Conservation (phyloP, 768 basidiomycete genomes). For the Calocybe indica region DNA sequence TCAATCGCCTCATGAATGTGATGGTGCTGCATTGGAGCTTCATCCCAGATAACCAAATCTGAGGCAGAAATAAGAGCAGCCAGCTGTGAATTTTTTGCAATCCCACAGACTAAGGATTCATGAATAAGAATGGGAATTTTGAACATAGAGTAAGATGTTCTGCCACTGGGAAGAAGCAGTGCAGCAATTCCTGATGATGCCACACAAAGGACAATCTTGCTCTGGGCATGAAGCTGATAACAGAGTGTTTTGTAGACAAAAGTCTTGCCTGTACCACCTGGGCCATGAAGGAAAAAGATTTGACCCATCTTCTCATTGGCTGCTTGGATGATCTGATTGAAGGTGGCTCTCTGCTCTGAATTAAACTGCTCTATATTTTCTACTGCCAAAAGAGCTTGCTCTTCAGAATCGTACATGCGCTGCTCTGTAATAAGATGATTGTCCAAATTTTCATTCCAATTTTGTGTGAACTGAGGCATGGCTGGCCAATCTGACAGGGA, state of each 20-base stretch:
- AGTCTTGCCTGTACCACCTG: conserved; percentile 42
- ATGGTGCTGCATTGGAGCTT: conserved; percentile 31
- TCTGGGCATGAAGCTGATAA: conserved; percentile 14
- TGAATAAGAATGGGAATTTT: conserved; percentile 32
- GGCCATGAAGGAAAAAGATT: conserved; percentile 35
- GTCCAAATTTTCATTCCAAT: conserved; percentile 14
- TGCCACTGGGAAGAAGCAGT: conserved; percentile 35
- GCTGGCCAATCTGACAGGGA: conserved; percentile 16
- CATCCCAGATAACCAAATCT: conserved; percentile 39
- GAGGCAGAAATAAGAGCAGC: conserved; percentile 24
- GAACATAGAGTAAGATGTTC: conserved; percentile 43
- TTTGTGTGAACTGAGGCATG: conserved; percentile 22
- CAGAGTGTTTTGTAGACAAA: conserved; percentile 33
- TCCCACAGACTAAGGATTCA: conserved; percentile 15
- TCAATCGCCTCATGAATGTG: conserved; percentile 30
- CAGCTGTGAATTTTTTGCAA: conserved; percentile 17
- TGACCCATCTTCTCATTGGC: conserved; percentile 12
- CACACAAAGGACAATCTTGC: conserved; percentile 36
- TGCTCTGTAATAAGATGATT: conserved; percentile 31
- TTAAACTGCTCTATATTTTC: conserved; percentile 16
- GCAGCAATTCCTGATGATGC: conserved; percentile 45
- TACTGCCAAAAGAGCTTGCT: conserved; percentile 5
- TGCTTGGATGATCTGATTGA: conserved; percentile 20
- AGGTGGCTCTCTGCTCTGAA: conserved; percentile 23
- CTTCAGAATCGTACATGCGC: conserved; percentile 19